Evolutionary conservation across 768 basidiomycete genomes (phyloP), one percentile per base, ranked within the genome.

Genomic region (Coprinellus micaceus): DNA sequence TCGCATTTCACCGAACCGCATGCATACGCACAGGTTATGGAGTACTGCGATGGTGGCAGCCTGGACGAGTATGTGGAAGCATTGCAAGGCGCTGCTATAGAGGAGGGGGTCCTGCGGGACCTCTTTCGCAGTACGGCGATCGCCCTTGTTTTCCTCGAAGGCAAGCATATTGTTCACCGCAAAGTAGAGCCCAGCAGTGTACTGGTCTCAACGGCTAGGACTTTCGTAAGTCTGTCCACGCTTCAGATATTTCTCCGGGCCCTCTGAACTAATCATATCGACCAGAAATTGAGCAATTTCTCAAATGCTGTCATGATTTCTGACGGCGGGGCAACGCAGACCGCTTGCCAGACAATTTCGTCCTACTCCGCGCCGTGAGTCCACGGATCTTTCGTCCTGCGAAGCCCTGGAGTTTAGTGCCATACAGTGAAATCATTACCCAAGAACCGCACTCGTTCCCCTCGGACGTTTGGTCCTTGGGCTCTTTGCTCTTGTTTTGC

Each of bases 381-480:
- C 17, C 5, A 12, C 22, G 9, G 54, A 19, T 6, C 36, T 22
- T 17, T n/a, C n/a, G n/a, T n/a, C n/a, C n/a, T n/a, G n/a, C n/a
- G n/a, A n/a, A n/a, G n/a, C n/a, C n/a, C n/a, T n/a, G n/a, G 54
- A 51, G 19, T 3, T 30, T 51, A 24, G 28, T 36, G 59, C 19
- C 6, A 5, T 4, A 6, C 41, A 82, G 81, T 25, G 80, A 82
- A 61, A 69, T 79, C 1, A 55, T 70, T 5, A 58, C 64, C 0
- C 61, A 66, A n/a, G 44, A 44, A 24, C 61, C 72, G 1, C 71
- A 75, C 45, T 67, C 69, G 36, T 76, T 71, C 55, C 52, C 69
- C 6, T 64, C 70, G 3, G 81, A 82, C 60, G 33, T 79, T 24
- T 82, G 79, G 79, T 80, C 80, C 1, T 53, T 79, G 25, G 81